A percentile compares a stretch with the other conserved stretches of the same genome.
Evolutionary conservation across 2,329 filamentous ascomycete species (phyloP).

Genomic region (Ophiocordyceps camponoti-floridani): DNA sequence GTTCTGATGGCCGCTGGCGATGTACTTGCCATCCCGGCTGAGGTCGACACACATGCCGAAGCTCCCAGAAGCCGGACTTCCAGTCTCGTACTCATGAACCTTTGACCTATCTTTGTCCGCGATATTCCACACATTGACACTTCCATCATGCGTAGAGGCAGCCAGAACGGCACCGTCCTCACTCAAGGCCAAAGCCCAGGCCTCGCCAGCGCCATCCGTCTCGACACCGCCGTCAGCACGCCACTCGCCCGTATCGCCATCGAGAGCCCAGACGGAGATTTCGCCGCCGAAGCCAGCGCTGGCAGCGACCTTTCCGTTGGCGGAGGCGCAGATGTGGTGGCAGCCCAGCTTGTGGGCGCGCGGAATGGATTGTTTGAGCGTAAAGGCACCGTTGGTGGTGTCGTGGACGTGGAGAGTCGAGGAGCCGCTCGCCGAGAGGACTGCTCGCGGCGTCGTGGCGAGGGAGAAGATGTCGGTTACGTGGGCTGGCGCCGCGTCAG

Average conservation of each 20-base stretch:
- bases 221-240: slow-evolving; percentile 20
- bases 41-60: slow-evolving; percentile 83
- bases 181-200: slow-evolving; percentile 79
- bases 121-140: slow-evolving; percentile 77
- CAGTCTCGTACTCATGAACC: slow-evolving; percentile 71
- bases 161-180: slow-evolving; percentile 71
- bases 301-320: slow-evolving; percentile 53
- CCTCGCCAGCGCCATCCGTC: slow-evolving; percentile 41
- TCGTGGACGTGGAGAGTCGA: slow-evolving; percentile 69
- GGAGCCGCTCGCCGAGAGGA: slow-evolving; percentile 74
- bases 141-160: slow-evolving; percentile 73
- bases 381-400: slow-evolving; percentile 52
- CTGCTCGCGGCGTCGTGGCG: slow-evolving; percentile 51
- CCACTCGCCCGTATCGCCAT: slow-evolving; percentile 39
- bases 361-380: slow-evolving; percentile 61
- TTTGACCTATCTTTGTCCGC: slow-evolving; percentile 36
- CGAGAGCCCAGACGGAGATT: slow-evolving; percentile 61
- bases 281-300: slow-evolving; percentile 83
- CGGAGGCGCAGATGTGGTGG: slow-evolving; percentile 66
- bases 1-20: slow-evolving; percentile 83
- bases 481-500: slow-evolving; percentile 40
- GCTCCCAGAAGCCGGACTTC: slow-evolving; percentile 50
- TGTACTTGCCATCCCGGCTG: slow-evolving; percentile 61
- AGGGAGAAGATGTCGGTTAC: slow-evolving; percentile 70
- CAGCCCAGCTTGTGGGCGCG: slow-evolving; percentile 75